Percentiles rank a stretch among this genome's conserved stretches.
phyloP scores from a whole-genome alignment of 2,329 filamentous ascomycete species.

The Fusarium temperatum region DNA sequence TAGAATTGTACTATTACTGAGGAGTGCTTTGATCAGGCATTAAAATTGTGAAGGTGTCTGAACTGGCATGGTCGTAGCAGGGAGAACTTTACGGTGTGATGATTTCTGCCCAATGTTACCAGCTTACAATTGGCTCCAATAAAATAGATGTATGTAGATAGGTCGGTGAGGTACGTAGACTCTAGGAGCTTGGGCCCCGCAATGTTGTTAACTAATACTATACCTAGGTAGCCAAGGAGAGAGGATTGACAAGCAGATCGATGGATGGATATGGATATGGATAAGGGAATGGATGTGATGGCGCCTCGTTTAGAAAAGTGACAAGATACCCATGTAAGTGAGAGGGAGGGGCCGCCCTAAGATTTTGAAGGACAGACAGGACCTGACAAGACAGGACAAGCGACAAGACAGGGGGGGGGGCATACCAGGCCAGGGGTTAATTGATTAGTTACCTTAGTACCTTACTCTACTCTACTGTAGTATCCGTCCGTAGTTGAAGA shows the following conservation, averaged over 20 bases:
- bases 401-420: constrained; percentile 6
- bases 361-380: neutral
- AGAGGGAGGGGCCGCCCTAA: constrained; percentile 3
- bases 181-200: constrained; percentile 18
- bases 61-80: neutral
- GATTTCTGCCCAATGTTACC: constrained; percentile 33
- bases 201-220: neutral
- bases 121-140: constrained; percentile 1
- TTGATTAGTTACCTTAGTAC: neutral
- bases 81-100: constrained; percentile 26
- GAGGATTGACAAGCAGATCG: constrained; percentile 36
- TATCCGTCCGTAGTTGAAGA: neutral
- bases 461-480: neutral
- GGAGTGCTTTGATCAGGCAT: neutral
- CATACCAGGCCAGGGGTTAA: neutral
- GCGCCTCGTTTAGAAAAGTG: constrained; percentile 8
- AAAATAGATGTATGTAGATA: neutral
- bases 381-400: neutral
- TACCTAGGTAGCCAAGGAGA: neutral
- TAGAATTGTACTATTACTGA: constrained; percentile 26
- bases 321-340: constrained; percentile 19
- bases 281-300: neutral
- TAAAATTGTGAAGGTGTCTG: neutral
- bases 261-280: neutral
- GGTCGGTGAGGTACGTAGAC: neutral